Base-by-base conservation (phyloP, 2,329 filamentous ascomycete species). In the Neophaeococcomyces aloes region DNA sequence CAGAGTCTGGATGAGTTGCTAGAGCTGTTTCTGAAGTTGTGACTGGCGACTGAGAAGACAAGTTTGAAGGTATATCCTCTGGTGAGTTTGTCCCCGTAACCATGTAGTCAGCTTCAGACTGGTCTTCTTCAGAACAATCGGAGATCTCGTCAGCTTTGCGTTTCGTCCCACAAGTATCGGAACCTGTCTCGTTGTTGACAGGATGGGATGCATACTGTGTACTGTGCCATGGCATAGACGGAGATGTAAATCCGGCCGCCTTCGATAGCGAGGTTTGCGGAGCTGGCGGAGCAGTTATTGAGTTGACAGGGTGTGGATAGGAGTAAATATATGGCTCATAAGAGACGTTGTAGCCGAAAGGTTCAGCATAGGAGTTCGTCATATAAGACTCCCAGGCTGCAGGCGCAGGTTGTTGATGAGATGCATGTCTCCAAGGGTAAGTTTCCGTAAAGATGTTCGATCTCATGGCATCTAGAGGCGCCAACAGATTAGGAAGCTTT, bases 81-180 rank as follows among this genome's bases (percentile, higher is more conserved):
- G 10, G 5, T 27, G 15, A 38, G 4, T 23, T 5, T 4, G 4
- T 5, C 35, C 25, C n/a, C 8, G 7, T 3, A 19, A 25, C 23
- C 19, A 14, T n/a, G 5, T 27, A 5, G 10, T 18, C 37, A 3
- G 7, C 23, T 17, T 13, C 7, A 30, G 21, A 13, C 27, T 13
- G 21, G 15, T 23, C 14, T 10, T 21, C 10, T 8, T 31, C 29
- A 21, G 30, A 14, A 32, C n/a, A 23, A 10, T 35, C 44, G 7
- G 46, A 49, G 13, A 52, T 51, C 18, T 50, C 37, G 19, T 54
- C 48, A 30, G 47, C 50, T 32, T 53, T 54, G 29, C 52, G 52
- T 42, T 53, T 53, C 29, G 44, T 19, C 17, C 38, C 21, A 17
- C 18, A n/a, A 31, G 11, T 11, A n/a, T 4, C 17, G 11, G 10